phyloP scores from a whole-genome alignment of 2,329 filamentous ascomycete species.

The Diaporthe eres region DNA sequence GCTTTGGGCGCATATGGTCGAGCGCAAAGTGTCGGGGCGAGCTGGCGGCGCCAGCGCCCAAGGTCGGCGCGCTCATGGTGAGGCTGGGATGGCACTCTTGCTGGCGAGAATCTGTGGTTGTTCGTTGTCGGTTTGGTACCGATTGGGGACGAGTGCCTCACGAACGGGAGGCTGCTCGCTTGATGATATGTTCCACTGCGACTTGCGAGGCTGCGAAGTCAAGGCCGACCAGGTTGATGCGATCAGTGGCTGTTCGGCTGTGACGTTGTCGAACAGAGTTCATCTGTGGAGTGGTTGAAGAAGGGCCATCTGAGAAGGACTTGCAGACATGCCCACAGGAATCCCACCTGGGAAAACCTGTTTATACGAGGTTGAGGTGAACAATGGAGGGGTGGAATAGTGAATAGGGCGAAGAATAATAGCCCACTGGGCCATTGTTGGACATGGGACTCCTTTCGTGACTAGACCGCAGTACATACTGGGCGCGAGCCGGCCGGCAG shows the following conservation, averaged over 20 bases:
- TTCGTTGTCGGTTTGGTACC: not conserved
- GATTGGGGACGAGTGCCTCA: not conserved
- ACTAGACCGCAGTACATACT: not conserved
- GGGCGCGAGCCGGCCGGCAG: constrained; percentile 11
- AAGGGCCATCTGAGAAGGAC: constrained; percentile 15
- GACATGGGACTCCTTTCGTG: not conserved
- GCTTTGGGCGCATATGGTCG: constrained; percentile 67
- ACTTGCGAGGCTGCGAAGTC: constrained; percentile 2
- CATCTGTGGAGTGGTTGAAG: constrained; percentile 15
- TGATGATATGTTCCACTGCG: not conserved
- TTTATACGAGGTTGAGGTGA: not conserved
- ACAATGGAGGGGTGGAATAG: not conserved
- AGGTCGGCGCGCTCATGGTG: constrained; percentile 45
- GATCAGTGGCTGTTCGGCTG: constrained; percentile 18
- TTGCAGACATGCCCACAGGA: constrained; percentile 22
- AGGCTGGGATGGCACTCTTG: not conserved
- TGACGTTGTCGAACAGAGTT: constrained; percentile 19
- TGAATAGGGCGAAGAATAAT: constrained; percentile 11
- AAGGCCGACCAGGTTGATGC: constrained; percentile 12
- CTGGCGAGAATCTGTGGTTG: not conserved
- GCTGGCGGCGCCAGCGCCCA: constrained; percentile 46
- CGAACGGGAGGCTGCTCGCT: not conserved
- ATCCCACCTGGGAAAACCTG: constrained; percentile 7
- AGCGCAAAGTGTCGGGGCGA: constrained; percentile 71
- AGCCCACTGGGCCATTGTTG: constrained; percentile 7